Base-by-base conservation (phyloP, 352 stramenopile genomes). In the Saprolegnia parasitica region DNA sequence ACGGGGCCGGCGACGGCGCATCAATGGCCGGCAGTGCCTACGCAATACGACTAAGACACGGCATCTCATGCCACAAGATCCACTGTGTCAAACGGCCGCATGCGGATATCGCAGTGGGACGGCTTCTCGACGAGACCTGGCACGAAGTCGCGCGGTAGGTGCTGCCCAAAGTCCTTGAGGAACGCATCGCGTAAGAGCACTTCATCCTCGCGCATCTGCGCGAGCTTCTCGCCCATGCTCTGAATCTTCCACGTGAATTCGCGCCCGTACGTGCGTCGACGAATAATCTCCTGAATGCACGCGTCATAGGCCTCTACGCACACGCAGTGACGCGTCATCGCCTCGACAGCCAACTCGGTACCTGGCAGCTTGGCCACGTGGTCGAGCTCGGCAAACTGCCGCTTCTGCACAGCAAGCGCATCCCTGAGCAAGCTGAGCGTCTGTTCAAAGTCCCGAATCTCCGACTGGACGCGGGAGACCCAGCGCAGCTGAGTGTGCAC, bases 381-480 rank as follows among this genome's bases (percentile, higher is more conserved):
- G 54, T 95, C 83, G 1, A 95, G 77, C 62, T 95, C 87, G 58
- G 87, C 80, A 58, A 95, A 95, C 65, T 95, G 84, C 42, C 84
- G 86, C 74, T 94, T 93, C 66, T 95, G 87, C 3, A 77, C 83
- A 32, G 68, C 60, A 60, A 92, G 60, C 18, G 86, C 87, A 52
- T 93, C 87, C 40, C 81, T 86, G 55, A 95, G 87, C 63, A 94
- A 87, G 8, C 78, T 76, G 45, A 95, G 46, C n/a, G 83, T 91
- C 63, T 89, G 90, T 58, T 94, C 87, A 78, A 95, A 95, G 73
- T 94, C 87, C n/a, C 86, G 83, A 61, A 95, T 95, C 65, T 90
- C 88, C 5, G 86, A 93, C 73, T 95, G 87, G n/a, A 76, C 78
- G 0, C 81, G 73, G 1, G 87, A 93, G 45, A 95, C 89, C 71